Base-by-base conservation (phyloP, 108 stramenopile species). In the Epithemia pelagica region DNA sequence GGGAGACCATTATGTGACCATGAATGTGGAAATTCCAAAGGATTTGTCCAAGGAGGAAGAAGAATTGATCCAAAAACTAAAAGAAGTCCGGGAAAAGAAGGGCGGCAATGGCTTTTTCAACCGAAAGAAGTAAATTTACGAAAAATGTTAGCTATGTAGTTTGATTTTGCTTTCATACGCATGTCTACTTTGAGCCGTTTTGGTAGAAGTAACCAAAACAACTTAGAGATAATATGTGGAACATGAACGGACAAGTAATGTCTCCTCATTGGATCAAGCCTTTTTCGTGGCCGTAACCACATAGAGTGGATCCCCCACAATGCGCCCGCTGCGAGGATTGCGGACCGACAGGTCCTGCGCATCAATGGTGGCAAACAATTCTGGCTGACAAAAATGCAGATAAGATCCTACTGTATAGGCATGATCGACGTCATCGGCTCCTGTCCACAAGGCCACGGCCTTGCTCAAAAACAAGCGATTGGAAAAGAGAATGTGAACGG, bases 1-100 rank as follows among this genome's bases (percentile, higher is more conserved):
- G 63, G 97, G 97, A 29, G 96, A 97, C 69, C 96, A 96, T 71
- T 96, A 96, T 75, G 94, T 98, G 26, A 96, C 94, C 25, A 89
- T 98, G 67, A 95, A 95, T 71, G 89, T 97, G 30, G 86, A 91
- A 32, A 96, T 98, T 75, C 97, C 97, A 53, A 94, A 83, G 61
- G 82, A 75, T 58, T n/a, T 98, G 54, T 84, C 83, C 68, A 88
- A 91, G 59, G 92, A 98, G 61, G 95, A 96, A 71, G 79, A 82
- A 68, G 87, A 91, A 37, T 59, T 96, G 72, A 73, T 97, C 29
- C 68, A 91, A 62, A 74, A 95, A 63, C 75, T 97, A 61, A 78
- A 79, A 68, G 76, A 84, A 26, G 54, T 93, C 58, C 78, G 81
- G 64, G 91, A 93, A 52, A 86, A 86, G 74, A 87, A 85, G 69